Base-by-base conservation (phyloP, 2,329 filamentous ascomycete genomes). In the Aspergillus clavatus region DNA sequence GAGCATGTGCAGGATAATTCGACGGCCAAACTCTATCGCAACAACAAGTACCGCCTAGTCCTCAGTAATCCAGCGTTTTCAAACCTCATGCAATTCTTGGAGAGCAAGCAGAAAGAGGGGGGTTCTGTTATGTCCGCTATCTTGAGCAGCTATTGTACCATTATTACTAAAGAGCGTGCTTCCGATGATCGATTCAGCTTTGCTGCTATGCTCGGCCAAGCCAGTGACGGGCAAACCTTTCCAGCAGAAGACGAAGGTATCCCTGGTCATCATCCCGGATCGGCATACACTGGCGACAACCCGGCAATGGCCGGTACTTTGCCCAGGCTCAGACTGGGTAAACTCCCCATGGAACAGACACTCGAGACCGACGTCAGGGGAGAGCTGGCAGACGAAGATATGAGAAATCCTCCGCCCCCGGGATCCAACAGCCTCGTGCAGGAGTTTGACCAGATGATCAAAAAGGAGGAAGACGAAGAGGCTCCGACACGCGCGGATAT, bases 381-480 rank as follows among this genome's bases (percentile, higher is more conserved):
- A 4, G 89, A 95, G 55, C 75, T 97, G 1, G 84, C 87, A 57
- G 89, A 95, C 4, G 84, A 93, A 57, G 93, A 98, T 63, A 73
- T 77, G n/a, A 79, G 81, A 43, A 78, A 87, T 42, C 88, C 88
- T 2, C 87, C 89, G 1, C 72, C 72, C 1, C 72, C 80, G 3
- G 90, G 89, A 4, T 80, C 83, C 41, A 72, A 79, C n/a, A 84
- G 82, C 1, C 76, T 97, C 12, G 73, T 94, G 0, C 88, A 96
- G 16, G 87, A 93, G 54, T 95, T 94, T 55, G 91, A 97, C 54
- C 80, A 84, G 43, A 87, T 86, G 63, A 84, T 85, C 51, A 98
- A 98, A 72, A 81, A 86, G 21, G 93, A 96, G 67, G 90, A 95
- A 26, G 86, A 86, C 41, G 84, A 85, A 21, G 93, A 97, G 61